Evolutionary conservation across 306 rosid species (phyloP).

Genomic region (Chamaecrista fasciculata): DNA sequence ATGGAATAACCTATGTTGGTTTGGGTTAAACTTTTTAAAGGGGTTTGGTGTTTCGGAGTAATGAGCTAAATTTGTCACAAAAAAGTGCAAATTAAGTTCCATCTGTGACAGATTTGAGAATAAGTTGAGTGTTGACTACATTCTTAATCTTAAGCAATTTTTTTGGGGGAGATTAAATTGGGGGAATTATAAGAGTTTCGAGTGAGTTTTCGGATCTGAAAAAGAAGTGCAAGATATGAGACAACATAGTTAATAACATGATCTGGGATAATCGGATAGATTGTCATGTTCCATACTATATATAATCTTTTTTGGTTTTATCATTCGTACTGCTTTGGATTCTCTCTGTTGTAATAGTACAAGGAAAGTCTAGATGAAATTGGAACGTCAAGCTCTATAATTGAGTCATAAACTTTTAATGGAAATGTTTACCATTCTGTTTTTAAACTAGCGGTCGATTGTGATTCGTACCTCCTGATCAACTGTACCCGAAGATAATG

Average conservation of each 20-base stretch:
- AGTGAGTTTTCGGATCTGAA: slow-evolving; percentile 27
- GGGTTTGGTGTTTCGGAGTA: neutral
- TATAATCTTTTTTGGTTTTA: neutral
- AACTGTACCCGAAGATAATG: slow-evolving; percentile 7
- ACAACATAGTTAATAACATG: neutral
- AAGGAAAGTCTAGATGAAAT: neutral
- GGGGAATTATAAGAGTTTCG: neutral
- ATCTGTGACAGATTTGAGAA: slow-evolving; percentile 27
- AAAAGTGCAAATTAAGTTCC: slow-evolving; percentile 8
- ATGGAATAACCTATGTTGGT: slow-evolving; percentile 7
- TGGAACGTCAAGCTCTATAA: neutral
- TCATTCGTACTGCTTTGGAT: slow-evolving; percentile 7
- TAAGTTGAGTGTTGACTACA: neutral
- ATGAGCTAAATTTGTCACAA: neutral
- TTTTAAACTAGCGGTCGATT: neutral
- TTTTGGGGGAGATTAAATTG: neutral
- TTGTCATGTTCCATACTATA: neutral
- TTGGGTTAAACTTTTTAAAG: neutral
- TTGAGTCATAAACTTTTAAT: neutral
- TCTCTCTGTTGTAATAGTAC: slow-evolving; percentile 12
- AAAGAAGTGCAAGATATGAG: neutral
- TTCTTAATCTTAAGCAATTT: neutral
- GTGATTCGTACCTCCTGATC: neutral
- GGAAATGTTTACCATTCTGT: neutral
- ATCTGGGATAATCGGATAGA: slow-evolving; percentile 4